These are phyloP conservation scores for Luvunga scandens DNA, from an alignment of 345 rosid genomes.

Conservation along the genomic window DNA sequence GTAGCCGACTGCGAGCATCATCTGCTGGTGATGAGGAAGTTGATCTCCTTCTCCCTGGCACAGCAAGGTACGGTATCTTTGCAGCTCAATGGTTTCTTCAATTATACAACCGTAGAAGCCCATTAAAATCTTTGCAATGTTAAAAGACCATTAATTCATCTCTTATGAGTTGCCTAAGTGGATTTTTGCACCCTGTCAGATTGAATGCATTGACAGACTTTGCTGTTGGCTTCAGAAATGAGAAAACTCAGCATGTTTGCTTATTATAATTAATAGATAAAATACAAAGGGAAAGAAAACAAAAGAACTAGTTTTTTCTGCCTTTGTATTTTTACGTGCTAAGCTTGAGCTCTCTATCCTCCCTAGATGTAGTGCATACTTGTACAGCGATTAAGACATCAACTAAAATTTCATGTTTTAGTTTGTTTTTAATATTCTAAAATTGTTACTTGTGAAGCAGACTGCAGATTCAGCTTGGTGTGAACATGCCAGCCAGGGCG, in stretches of 20 bases:
- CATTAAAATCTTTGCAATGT: not conserved
- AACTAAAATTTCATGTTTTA: not conserved
- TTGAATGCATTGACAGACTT: not conserved
- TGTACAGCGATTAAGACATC: not conserved
- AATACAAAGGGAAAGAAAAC: not conserved
- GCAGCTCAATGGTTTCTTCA: slow-evolving; percentile 3
- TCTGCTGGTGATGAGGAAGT: slow-evolving; percentile 90
- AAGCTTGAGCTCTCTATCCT: not conserved
- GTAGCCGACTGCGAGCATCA: slow-evolving; percentile 82
- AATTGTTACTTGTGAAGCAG: slow-evolving; percentile 32
- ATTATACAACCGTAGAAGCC: not conserved
- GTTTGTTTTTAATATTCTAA: not conserved
- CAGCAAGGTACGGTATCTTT: slow-evolving; percentile 70
- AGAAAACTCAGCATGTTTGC: not conserved
- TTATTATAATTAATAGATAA: not conserved
- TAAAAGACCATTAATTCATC: not conserved
- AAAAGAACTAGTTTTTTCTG: slow-evolving; percentile 2
- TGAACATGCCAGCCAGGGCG: slow-evolving; percentile 97
- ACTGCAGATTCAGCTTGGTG: slow-evolving; percentile 93
- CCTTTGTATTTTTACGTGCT: not conserved
- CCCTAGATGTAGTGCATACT: not conserved
- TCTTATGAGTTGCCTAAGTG: not conserved
- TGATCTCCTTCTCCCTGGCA: slow-evolving; percentile 97
- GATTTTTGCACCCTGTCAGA: not conserved
- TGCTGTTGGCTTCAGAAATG: not conserved